A percentile compares a stretch with the other conserved stretches of the same genome.
These are phyloP conservation scores for Calonectria multiphialidica DNA, from an alignment of 2,329 filamentous ascomycete species.

Conservation along the genomic window DNA sequence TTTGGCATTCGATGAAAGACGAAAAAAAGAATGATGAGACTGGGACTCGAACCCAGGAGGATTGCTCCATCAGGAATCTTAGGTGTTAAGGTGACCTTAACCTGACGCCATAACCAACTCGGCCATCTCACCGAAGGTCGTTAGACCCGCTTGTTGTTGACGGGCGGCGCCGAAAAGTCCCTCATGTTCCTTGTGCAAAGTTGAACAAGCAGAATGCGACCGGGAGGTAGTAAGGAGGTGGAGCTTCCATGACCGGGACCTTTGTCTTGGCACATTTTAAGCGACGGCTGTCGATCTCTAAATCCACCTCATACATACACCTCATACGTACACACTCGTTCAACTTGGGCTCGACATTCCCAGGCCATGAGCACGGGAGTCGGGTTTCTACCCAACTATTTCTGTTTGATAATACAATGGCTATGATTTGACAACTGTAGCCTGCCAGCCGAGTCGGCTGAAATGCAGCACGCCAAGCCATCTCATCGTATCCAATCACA, in stretches of 20 bases:
- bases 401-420: conserved; percentile 1
- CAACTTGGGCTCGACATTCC: neutral
- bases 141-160: conserved; percentile 22
- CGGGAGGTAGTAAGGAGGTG: neutral
- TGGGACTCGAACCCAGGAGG: conserved; percentile 46
- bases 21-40: conserved; percentile 40
- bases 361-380: neutral
- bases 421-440: neutral
- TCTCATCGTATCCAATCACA: conserved; percentile 1
- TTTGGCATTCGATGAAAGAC: neutral
- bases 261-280: neutral
- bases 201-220: neutral
- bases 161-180: fast-evolving
- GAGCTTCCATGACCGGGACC: neutral
- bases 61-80: conserved; percentile 44
- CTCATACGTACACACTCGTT: neutral
- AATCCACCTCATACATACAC: conserved; percentile 5
- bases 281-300: neutral
- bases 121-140: conserved; percentile 40
- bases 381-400: neutral
- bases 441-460: too few species aligned
- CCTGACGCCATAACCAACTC: conserved; percentile 46
- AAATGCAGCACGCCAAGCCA: neutral
- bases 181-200: neutral
- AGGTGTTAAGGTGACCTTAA: conserved; percentile 45